phyloP scores from a whole-genome alignment of 2,329 filamentous ascomycete species.

The Pseudodiploospora longispora region DNA sequence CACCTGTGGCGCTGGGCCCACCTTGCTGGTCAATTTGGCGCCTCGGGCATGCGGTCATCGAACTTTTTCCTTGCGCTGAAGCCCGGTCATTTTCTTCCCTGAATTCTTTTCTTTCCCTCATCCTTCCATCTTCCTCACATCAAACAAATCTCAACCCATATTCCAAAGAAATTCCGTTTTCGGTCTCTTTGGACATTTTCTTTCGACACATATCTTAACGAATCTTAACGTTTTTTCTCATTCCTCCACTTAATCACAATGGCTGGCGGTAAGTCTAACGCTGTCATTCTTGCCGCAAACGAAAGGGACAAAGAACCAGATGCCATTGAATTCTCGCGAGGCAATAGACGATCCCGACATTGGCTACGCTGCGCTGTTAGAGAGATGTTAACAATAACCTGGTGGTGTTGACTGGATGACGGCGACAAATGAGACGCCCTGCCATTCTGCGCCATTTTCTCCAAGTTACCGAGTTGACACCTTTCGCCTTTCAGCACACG shows the following conservation, averaged over 20 bases:
- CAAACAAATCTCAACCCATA: conserved; percentile 6
- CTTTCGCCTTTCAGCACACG: too few species aligned
- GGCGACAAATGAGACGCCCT: not conserved
- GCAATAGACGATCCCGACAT: not conserved
- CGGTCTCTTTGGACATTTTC: conserved; percentile 8
- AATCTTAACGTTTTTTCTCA: conserved; percentile 9
- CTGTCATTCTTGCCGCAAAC: not conserved
- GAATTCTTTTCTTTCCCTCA: conserved; percentile 7
- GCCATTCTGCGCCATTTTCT: conserved; percentile 12
- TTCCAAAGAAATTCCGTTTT: conserved; percentile 8
- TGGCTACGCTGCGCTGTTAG: not conserved
- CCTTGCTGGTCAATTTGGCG: not conserved
- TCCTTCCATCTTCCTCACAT: conserved; percentile 12
- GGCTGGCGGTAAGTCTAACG: conserved; percentile 35
- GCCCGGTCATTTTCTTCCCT: conserved; percentile 17
- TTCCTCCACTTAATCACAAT: conserved; percentile 26
- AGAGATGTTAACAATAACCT: too few species aligned
- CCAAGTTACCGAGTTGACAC: not conserved
- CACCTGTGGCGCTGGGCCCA: conserved; percentile 19
- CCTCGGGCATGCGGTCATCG: conserved; percentile 32
- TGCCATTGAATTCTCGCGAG: conserved; percentile 15
- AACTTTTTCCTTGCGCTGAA: conserved; percentile 19
- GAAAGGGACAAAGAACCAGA: conserved; percentile 2
- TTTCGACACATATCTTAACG: conserved; percentile 6
- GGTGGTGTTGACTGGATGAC: not conserved